Base-by-base conservation (phyloP, 2,329 filamentous ascomycete genomes). In the Penicillium sp. region DNA sequence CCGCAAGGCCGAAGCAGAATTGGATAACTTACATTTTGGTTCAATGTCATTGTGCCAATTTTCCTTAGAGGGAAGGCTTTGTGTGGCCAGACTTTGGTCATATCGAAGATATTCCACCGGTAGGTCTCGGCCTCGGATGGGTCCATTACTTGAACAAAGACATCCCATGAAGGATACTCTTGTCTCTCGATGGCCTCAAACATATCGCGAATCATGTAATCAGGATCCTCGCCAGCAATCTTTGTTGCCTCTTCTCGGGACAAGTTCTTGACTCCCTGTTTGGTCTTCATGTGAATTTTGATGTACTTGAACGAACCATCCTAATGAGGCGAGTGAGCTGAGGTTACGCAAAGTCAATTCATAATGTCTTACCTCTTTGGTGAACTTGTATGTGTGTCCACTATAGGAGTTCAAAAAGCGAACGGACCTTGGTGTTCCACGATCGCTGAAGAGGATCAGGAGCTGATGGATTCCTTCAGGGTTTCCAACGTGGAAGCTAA, bases 11-110 rank as follows among this genome's bases (percentile, higher is more conserved):
- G 4, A 16, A 28, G 16, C 44, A n/a, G 28, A 26, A 1, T 2
- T 2, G 15, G 7, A 4, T 18, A 33, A 55, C 60, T 58, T 48
- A 87, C 79, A 57, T 89, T 92, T 46, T 81, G 81, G 75, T 92
- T 91, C 13, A 94, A 78, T 65, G 90, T 85, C 0, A 94, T 68
- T 12, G 33, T 42, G 38, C 88, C 89, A 49, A 94, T 88, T 65
- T 90, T 88, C 23, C 86, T 80, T 23, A 92, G 76, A 0, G 89
- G 89, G 0, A 89, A 76, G 0, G 85, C 72, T 13, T 90, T 85
- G 66, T 93, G 87, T 0, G 89, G 87, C 88, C 88, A 93, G 10
- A 92, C 71, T 73, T 93, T 93, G 49, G 89, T 94, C 3, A 89
- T 85, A 61, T 94, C 89, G 6, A 94, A 82, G 39, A 93, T 86